These are phyloP conservation scores for Ambrosia artemisiifolia DNA, from an alignment of 129 eudicot genomes.

Conservation along the genomic window DNA sequence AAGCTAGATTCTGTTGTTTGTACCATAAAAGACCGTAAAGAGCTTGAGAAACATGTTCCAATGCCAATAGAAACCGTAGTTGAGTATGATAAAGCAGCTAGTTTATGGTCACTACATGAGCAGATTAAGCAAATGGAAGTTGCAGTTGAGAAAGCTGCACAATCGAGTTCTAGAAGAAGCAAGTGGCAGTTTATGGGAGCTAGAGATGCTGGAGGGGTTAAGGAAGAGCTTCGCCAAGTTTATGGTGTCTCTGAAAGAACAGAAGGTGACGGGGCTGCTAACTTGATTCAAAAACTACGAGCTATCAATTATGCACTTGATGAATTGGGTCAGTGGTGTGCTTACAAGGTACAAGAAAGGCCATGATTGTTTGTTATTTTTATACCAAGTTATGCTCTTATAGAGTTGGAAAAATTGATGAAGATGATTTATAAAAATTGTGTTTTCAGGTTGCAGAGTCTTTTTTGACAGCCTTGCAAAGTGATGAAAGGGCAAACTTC, in stretches of 20 bases:
- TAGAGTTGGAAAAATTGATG: background rate
- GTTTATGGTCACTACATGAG: conserved; percentile 90
- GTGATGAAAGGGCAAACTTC: conserved; percentile 93
- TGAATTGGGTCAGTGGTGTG: conserved; percentile 99
- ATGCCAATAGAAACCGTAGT: conserved; percentile 95
- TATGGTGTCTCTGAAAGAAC: conserved; percentile 99
- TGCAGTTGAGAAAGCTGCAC: conserved; percentile 93
- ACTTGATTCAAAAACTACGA: conserved; percentile 86
- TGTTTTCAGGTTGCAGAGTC: conserved; percentile 80
- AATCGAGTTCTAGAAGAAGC: conserved; percentile 83
- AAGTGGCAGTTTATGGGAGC: conserved; percentile 99
- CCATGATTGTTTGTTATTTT: background rate
- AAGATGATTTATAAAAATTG: background rate
- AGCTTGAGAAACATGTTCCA: conserved; percentile 95
- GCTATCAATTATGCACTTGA: conserved; percentile 96
- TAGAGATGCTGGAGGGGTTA: conserved; percentile 91
- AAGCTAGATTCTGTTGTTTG: conserved; percentile 90
- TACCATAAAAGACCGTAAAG: conserved; percentile 93
- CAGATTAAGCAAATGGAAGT: conserved; percentile 91
- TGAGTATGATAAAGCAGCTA: conserved; percentile 94
- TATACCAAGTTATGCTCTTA: background rate
- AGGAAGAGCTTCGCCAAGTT: conserved; percentile 92
- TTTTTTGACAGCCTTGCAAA: conserved; percentile 88
- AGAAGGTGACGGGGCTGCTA: conserved; percentile 98
- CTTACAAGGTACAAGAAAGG: conserved; percentile 68